A percentile compares a stretch with the other conserved stretches of the same genome.
Conservation (phyloP, 2,329 filamentous ascomycete genomes). For the Fusarium nanum region DNA sequence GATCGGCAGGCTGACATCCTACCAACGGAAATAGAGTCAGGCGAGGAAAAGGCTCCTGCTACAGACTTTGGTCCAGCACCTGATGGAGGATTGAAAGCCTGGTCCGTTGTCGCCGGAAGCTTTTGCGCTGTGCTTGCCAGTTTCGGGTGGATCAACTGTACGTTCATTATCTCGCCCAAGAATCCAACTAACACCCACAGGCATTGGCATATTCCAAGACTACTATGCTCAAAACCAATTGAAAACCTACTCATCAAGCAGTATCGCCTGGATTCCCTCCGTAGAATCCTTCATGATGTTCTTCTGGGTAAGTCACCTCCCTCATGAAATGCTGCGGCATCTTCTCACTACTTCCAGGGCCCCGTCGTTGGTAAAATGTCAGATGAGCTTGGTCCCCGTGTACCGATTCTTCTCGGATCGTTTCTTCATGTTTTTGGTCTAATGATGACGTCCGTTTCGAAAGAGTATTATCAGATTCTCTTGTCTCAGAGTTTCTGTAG, state of each 20-base stretch:
- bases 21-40: not conserved
- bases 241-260: slow-evolving; percentile 1
- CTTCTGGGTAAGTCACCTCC: slow-evolving; percentile 3
- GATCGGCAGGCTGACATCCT: not conserved
- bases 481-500: slow-evolving; percentile 55
- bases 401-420: slow-evolving; percentile 63
- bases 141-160: slow-evolving; percentile 25
- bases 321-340: too few relatives aligned
- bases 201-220: slow-evolving; percentile 21
- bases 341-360: slow-evolving; percentile 51
- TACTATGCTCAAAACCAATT: slow-evolving; percentile 15
- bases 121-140: slow-evolving; percentile 17
- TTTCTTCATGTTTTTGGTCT: slow-evolving; percentile 70
- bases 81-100: slow-evolving; percentile 11
- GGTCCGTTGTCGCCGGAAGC: slow-evolving; percentile 1
- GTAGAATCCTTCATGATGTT: slow-evolving; percentile 23
- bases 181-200: not conserved
- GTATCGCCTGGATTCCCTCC: slow-evolving; percentile 14
- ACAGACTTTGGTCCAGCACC: slow-evolving; percentile 2
- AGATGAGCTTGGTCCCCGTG: slow-evolving; percentile 72
- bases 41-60: rapidly evolving
- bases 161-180: rapidly evolving
- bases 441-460: slow-evolving; percentile 69
- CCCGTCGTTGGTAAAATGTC: slow-evolving; percentile 71
- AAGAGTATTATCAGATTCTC: slow-evolving; percentile 56